Evolutionary conservation across 306 rosid genomes (phyloP), one percentile per base, ranked within the genome.

Genomic region (Cucurbita pepo): DNA sequence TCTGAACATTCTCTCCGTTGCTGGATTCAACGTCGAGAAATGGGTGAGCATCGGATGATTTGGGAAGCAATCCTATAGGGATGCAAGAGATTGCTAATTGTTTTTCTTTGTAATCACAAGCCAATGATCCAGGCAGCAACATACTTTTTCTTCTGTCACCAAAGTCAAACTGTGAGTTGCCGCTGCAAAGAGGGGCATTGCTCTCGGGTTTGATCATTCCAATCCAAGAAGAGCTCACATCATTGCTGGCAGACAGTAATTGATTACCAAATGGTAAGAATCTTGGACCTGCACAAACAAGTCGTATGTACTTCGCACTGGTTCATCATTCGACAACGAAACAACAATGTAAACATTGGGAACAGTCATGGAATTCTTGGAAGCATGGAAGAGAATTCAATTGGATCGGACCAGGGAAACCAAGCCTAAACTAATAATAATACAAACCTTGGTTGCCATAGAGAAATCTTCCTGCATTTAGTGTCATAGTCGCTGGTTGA

Each of bases 401-500:
- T 30, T 34, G 11, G 10, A 34, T 6, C 0, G 19, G 66, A 30
- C n/a, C 5, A 7, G 44, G 66, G 10, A 13, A 59, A 56, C 40
- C 22, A 30, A 13, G 59, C 34, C 43, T 21, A 40, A 50, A 18
- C 8, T 43, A 71, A 78, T 10, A 71, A 78, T 10, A n/a, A 75
- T 43, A 63, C 66, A 47, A 79, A 91, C 96, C 94, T 86, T 83
- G 85, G 78, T 78, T 87, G 66, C 77, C 67, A 36, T 88, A 76
- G 71, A 77, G 78, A 74, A 82, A 83, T 59, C 81, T 78, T 67
- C 84, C 96, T n/a, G 89, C 79, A 75, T 80, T 78, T 80, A 81
- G 69, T 82, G 85, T 72, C 73, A 86, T 82, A 69, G 92, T 75
- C 6, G 87, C 86, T 0, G 90, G 85, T 75, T 86, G 97, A 75